phyloP scores from a whole-genome alignment of 495 filamentous ascomycete species.

The Lentithecium fluviatile region DNA sequence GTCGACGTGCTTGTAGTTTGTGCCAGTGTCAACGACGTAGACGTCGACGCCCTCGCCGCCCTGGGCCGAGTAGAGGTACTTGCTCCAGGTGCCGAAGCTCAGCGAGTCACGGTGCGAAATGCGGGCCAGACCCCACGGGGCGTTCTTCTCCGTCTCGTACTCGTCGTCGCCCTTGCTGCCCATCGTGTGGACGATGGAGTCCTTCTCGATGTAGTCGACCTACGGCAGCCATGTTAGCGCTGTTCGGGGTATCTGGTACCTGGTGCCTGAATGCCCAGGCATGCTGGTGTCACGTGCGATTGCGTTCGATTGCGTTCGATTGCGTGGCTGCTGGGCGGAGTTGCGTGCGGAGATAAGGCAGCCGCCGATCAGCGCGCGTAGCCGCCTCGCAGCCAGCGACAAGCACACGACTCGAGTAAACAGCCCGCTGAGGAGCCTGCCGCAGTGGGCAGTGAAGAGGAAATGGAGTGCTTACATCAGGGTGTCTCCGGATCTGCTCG shows the following conservation, averaged over 20 bases:
- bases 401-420: neutral
- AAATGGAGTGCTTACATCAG: constrained; percentile 74
- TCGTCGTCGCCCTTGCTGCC: constrained; percentile 41
- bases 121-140: constrained; percentile 96
- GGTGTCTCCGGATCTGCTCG: constrained; percentile 90
- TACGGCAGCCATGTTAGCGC: constrained; percentile 42
- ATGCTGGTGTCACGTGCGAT: constrained; percentile 26
- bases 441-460: neutral
- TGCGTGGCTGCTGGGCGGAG: constrained; percentile 23
- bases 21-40: constrained; percentile 98
- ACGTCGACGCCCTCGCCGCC: constrained; percentile 98
- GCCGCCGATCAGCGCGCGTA: neutral
- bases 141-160: constrained; percentile 73
- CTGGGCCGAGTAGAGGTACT: constrained; percentile 88
- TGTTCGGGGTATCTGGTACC: constrained; percentile 3
- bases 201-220: constrained; percentile 96
- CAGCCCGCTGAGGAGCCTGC: neutral
- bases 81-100: constrained; percentile 90
- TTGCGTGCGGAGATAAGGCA: constrained; percentile 31
- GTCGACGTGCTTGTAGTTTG: constrained; percentile 89
- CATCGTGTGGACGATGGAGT: constrained; percentile 85
- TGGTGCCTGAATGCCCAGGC: constrained; percentile 23
- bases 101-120: constrained; percentile 90
- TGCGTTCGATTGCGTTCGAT: neutral
- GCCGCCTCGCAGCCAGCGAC: neutral